Conservation (phyloP, 371 early-diverging fungal species). For the Mortierella sp. region DNA sequence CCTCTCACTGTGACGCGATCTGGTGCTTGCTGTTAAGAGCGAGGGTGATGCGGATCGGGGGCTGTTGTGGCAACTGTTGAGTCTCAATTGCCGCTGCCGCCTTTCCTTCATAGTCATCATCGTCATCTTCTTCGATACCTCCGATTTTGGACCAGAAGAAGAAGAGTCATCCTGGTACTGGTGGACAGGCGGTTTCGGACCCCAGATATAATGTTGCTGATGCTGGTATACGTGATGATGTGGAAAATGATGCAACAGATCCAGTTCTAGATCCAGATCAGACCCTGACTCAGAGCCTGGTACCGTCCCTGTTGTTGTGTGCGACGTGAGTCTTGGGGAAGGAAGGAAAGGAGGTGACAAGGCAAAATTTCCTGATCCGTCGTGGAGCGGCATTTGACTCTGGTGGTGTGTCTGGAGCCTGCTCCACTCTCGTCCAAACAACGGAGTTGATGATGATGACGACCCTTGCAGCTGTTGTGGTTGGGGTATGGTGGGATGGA, state of each 20-base stretch:
- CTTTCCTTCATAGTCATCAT: neutral
- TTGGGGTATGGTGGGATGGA: neutral
- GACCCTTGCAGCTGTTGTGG: neutral
- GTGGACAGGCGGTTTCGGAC: neutral
- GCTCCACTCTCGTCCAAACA: constrained; percentile 11
- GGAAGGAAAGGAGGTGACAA: neutral
- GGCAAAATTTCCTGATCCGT: constrained; percentile 38
- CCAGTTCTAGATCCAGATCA: constrained; percentile 10
- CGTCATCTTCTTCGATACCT: neutral
- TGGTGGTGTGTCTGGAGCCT: constrained; percentile 2
- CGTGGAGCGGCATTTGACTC: constrained; percentile 38
- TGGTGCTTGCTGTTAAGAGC: neutral
- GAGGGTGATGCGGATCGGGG: neutral
- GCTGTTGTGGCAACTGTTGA: too few relatives aligned
- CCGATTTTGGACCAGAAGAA: neutral
- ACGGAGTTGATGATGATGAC: constrained; percentile 5
- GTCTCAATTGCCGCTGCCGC: neutral
- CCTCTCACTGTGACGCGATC: neutral
- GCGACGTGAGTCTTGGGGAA: neutral
- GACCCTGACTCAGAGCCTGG: constrained; percentile 11
- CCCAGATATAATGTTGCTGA: neutral
- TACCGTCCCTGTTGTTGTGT: neutral
- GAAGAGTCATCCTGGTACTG: neutral
- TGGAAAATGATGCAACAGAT: neutral
- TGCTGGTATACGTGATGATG: neutral